Evolutionary conservation across 176 grass and related monocot species (phyloP).

Genomic region (Cymbopogon citratus): DNA sequence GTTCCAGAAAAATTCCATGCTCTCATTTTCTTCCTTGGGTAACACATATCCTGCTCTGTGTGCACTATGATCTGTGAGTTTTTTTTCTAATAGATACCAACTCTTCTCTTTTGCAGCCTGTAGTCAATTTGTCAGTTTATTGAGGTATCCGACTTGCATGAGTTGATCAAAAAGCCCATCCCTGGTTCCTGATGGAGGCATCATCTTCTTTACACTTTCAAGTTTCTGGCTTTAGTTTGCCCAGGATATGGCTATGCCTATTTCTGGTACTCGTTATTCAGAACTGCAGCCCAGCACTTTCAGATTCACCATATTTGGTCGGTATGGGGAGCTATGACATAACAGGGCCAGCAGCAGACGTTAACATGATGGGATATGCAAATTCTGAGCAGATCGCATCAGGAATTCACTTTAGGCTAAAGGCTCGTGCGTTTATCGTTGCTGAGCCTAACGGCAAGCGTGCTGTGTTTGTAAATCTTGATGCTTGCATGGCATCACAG

Average conservation of each 20-base stretch:
- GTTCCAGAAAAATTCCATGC: neutral
- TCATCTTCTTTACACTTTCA: slow-evolving; percentile 21
- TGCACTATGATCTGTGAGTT: neutral
- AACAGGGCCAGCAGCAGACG: slow-evolving; percentile 92
- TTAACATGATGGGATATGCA: slow-evolving; percentile 99
- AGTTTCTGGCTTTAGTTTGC: slow-evolving; percentile 11
- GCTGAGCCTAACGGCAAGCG: slow-evolving; percentile 78
- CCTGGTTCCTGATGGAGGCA: slow-evolving; percentile 45
- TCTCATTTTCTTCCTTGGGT: neutral
- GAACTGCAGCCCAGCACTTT: slow-evolving; percentile 37
- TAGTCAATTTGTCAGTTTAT: neutral
- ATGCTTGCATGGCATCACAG: slow-evolving; percentile 98
- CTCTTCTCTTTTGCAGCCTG: slow-evolving; percentile 20
- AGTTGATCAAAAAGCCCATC: slow-evolving; percentile 24
- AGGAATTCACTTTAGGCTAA: slow-evolving; percentile 93
- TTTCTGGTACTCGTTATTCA: slow-evolving; percentile 50
- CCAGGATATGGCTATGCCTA: slow-evolving; percentile 44
- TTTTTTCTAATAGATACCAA: neutral
- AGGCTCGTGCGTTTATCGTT: slow-evolving; percentile 90
- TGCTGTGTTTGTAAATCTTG: slow-evolving; percentile 93
- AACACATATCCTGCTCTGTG: neutral
- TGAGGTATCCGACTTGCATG: slow-evolving; percentile 23
- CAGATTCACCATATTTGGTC: slow-evolving; percentile 64
- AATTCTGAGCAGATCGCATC: slow-evolving; percentile 75
- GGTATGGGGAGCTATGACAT: slow-evolving; percentile 94